Evolutionary conservation across 371 early-diverging fungal species (phyloP).

Genomic region (Rhizomucor miehei): DNA sequence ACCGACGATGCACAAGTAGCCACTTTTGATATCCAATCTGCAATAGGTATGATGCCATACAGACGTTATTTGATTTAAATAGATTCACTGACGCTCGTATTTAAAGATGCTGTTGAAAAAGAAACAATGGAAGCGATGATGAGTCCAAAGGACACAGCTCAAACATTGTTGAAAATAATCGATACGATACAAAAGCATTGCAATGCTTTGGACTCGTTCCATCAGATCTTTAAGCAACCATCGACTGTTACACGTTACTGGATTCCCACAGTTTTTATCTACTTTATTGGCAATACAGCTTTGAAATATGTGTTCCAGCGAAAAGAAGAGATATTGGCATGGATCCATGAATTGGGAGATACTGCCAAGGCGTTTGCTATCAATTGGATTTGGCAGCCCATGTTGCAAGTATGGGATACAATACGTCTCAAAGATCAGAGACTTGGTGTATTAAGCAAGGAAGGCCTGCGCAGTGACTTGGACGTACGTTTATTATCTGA

Average conservation of each 20-base stretch:
- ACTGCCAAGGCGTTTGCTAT: conserved; percentile 57
- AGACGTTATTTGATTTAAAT: no score
- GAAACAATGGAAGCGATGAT: background rate
- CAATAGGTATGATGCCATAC: no score
- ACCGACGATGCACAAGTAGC: background rate
- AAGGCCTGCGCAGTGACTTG: conserved; percentile 77
- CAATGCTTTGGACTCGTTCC: conserved; percentile 12
- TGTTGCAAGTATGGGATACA: conserved; percentile 76
- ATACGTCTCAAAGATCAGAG: conserved; percentile 78
- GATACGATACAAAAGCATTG: conserved; percentile 14
- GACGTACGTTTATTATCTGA: conserved; percentile 46
- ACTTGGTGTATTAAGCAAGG: conserved; percentile 73
- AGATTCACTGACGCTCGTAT: no score
- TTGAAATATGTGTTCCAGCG: conserved; percentile 40
- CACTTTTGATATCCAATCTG: no score
- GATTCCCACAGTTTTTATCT: conserved; percentile 49
- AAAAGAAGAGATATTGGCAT: conserved; percentile 48
- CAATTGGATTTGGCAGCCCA: conserved; percentile 83
- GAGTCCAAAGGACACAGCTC: background rate
- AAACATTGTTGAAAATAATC: conserved; percentile 1
- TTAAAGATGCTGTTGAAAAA: background rate
- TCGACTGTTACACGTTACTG: conserved; percentile 54
- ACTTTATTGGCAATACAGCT: conserved; percentile 35
- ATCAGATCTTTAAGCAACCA: conserved; percentile 41
- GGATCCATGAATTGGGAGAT: conserved; percentile 41